Conservation (phyloP, 257 asterid genomes). For the Marsdenia floribunda region DNA sequence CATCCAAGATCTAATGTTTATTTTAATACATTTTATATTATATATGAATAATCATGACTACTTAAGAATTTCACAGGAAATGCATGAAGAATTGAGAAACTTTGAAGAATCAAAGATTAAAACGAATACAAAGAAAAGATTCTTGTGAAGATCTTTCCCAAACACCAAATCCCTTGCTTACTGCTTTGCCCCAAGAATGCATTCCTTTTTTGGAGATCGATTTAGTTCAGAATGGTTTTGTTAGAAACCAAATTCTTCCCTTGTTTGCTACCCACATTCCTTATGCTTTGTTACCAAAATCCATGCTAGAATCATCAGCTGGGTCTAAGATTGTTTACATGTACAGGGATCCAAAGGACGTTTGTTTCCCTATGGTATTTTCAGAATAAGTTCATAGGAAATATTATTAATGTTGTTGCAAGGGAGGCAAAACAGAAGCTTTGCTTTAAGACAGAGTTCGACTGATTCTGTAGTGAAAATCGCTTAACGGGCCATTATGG, state of each 20-base stretch:
- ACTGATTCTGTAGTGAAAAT: background rate
- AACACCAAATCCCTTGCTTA: slow-evolving; percentile 13
- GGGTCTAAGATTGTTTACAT: background rate
- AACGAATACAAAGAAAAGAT: no score
- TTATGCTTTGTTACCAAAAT: background rate
- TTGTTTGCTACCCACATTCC: background rate
- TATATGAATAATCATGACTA: no score
- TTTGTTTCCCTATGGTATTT: slow-evolving; percentile 32
- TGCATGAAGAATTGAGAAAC: no score
- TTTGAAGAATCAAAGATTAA: no score
- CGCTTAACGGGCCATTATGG: slow-evolving; percentile 7
- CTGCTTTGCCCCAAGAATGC: slow-evolving; percentile 23
- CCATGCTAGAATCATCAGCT: no score
- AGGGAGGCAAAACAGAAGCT: background rate
- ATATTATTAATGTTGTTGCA: no score
- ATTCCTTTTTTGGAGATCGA: slow-evolving; percentile 26
- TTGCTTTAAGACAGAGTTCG: background rate
- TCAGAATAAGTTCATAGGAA: background rate
- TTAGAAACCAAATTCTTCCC: background rate
- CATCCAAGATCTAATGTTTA: no score
- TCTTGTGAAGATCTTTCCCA: no score
- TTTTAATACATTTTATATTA: no score
- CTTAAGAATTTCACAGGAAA: no score
- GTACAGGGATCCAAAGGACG: slow-evolving; percentile 32
- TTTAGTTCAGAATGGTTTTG: slow-evolving; percentile 24